Conservation (phyloP, 1,139 yeast species). For the Yamadazyma sp. region DNA sequence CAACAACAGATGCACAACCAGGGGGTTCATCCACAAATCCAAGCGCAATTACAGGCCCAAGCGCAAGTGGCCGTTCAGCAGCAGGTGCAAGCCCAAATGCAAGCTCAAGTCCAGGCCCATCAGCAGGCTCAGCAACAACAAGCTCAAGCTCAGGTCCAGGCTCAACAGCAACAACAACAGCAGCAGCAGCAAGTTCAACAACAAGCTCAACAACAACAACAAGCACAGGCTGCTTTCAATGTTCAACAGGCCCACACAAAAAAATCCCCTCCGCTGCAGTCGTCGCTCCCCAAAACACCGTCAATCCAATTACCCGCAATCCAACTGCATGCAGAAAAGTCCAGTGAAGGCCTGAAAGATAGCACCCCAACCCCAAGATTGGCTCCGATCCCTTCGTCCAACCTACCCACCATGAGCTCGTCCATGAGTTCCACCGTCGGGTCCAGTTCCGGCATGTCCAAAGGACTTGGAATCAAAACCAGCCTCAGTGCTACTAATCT, state of each 20-base stretch:
- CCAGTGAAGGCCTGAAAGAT: constrained; percentile 8
- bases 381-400: constrained; percentile 4
- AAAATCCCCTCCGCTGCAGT: no score
- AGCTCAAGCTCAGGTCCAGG: constrained; percentile 7
- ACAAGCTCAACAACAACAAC: constrained; percentile 3
- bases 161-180: constrained; percentile 2
- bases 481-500: constrained; percentile 1
- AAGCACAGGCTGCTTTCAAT: constrained; percentile 1
- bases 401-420: not conserved
- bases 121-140: constrained; percentile 1
- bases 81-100: no score
- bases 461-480: not conserved
- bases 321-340: constrained; percentile 7
- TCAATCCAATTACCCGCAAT: constrained; percentile 3
- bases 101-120: constrained; percentile 1
- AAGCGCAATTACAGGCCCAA: constrained; percentile 11
- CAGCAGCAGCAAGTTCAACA: constrained; percentile 4
- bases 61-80: constrained; percentile 7
- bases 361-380: constrained; percentile 11
- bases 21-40: constrained; percentile 9
- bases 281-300: not conserved
- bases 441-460: not conserved
- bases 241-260: no score
- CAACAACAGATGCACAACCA: constrained; percentile 4
- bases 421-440: not conserved